Conservation (phyloP, 352 stramenopile genomes). For the Peronospora belbahrii region DNA sequence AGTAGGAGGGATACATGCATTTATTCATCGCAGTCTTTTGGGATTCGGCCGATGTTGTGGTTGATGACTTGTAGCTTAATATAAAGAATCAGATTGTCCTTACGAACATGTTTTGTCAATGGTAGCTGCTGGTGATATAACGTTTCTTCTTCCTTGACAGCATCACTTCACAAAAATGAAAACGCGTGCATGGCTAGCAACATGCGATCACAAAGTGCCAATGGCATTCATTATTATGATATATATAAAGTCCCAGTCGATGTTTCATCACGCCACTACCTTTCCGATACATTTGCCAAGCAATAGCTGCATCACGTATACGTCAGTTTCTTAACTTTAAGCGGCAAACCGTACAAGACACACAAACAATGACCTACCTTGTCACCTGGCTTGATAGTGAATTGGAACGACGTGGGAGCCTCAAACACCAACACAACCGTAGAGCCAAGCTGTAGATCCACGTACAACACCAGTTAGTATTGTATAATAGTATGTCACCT, state of each 20-base stretch:
- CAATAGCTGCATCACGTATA: slow-evolving; percentile 18
- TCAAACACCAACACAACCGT: slow-evolving; percentile 85
- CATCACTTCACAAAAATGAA: no score
- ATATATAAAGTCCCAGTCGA: no score
- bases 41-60: no score
- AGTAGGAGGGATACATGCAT: not conserved
- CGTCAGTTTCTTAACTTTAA: slow-evolving; percentile 1
- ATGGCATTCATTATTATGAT: no score
- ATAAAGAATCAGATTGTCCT: no score
- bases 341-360: not conserved
- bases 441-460: slow-evolving; percentile 47
- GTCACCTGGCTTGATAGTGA: slow-evolving; percentile 63
- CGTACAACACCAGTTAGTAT: slow-evolving; percentile 9
- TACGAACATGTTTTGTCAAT: no score
- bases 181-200: no score
- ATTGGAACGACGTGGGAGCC: slow-evolving; percentile 63
- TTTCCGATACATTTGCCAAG: slow-evolving; percentile 39
- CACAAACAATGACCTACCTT: slow-evolving; percentile 35
- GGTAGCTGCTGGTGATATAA: no score
- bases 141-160: no score
- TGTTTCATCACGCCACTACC: slow-evolving; percentile 4
- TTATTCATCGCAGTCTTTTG: no score
- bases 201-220: not conserved
- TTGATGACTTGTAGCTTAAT: no score
- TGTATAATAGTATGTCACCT: not conserved